Evolutionary conservation across 1,284 basidiomycete species (phyloP).

Genomic region (Moesziomyces sp.): DNA sequence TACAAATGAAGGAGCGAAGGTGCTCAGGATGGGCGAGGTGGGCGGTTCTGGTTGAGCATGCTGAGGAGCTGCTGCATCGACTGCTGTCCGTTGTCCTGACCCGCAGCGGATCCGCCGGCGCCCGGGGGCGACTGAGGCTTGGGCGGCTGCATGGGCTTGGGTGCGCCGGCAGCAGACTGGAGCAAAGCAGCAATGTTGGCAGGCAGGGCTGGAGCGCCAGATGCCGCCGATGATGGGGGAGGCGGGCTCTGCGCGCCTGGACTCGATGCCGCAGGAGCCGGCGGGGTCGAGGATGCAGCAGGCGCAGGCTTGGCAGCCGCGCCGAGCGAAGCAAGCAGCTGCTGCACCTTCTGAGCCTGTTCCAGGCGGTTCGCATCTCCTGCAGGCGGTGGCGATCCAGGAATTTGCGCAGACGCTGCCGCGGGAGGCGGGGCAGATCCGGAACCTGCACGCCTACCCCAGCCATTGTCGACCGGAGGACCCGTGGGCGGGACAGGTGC

Average conservation of each 20-base stretch:
- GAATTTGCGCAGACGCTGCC: slow-evolving; percentile 1
- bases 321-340: slow-evolving; percentile 61
- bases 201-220: slow-evolving; percentile 31
- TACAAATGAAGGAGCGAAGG: too few relatives aligned
- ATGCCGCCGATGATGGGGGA: slow-evolving; percentile 7
- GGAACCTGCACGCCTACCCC: slow-evolving; percentile 39
- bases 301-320: slow-evolving; percentile 33
- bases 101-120: slow-evolving; percentile 6
- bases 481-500: slow-evolving; percentile 31
- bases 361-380: slow-evolving; percentile 56
- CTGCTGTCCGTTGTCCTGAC: slow-evolving; percentile 39
- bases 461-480: slow-evolving; percentile 41
- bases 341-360: slow-evolving; percentile 67
- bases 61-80: slow-evolving; percentile 45
- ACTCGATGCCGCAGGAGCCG: slow-evolving; percentile 15
- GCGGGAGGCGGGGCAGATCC: slow-evolving; percentile 17
- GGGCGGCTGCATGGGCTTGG: slow-evolving; percentile 36
- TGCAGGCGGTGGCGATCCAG: slow-evolving; percentile 4
- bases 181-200: slow-evolving; percentile 51
- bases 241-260: slow-evolving; percentile 26
- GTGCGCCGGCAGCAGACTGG: slow-evolving; percentile 43
- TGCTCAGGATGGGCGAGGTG: slow-evolving; percentile 30
- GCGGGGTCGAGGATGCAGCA: slow-evolving; percentile 18
- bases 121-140: slow-evolving; percentile 39
- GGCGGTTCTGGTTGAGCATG: slow-evolving; percentile 46